Evolutionary conservation across 2,329 filamentous ascomycete species (phyloP).

Genomic region (Aspergillus candidus): DNA sequence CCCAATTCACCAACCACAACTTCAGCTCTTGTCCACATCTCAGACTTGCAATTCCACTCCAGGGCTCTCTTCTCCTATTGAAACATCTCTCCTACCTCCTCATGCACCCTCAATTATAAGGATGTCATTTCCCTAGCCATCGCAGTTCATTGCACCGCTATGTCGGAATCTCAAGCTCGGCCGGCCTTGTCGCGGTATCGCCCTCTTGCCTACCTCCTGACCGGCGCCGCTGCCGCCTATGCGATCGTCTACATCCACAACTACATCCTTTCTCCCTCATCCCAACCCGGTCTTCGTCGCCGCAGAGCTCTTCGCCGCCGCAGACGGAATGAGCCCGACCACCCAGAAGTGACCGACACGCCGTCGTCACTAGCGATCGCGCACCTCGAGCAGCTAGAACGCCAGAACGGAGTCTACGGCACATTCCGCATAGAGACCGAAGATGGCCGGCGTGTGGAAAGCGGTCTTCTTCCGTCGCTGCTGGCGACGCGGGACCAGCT

Average conservation of each 20-base stretch:
- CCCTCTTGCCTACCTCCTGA: slow-evolving; percentile 37
- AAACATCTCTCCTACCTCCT: too few species aligned
- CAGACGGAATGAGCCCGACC: slow-evolving; percentile 25
- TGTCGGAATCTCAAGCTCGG: slow-evolving; percentile 27
- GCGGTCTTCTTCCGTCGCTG: slow-evolving; percentile 37
- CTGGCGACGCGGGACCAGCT: slow-evolving; percentile 38
- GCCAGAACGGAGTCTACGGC: slow-evolving; percentile 37
- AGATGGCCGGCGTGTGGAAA: slow-evolving; percentile 37
- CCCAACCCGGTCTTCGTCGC: slow-evolving; percentile 29
- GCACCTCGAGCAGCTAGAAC: slow-evolving; percentile 36
- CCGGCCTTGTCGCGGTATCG: slow-evolving; percentile 35
- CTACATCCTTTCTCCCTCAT: slow-evolving; percentile 22
- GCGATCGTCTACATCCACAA: slow-evolving; percentile 37
- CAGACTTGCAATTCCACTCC: too few species aligned
- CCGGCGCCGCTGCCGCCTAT: slow-evolving; percentile 37
- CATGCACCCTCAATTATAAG: slow-evolving; percentile 9
- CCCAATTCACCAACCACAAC: slow-evolving; percentile 3
- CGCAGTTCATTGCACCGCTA: slow-evolving; percentile 15
- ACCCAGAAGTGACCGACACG: slow-evolving; percentile 20
- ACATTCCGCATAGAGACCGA: slow-evolving; percentile 40
- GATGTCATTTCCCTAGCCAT: slow-evolving; percentile 10
- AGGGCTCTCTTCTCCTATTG: too few species aligned
- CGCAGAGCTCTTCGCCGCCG: slow-evolving; percentile 36
- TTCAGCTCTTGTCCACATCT: neutral
- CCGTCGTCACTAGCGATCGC: slow-evolving; percentile 34